A percentile compares a stretch with the other conserved stretches of the same genome.
Evolutionary conservation across 148 eudicot genomes (phyloP).

Genomic region (Chenopodium formosanum): DNA sequence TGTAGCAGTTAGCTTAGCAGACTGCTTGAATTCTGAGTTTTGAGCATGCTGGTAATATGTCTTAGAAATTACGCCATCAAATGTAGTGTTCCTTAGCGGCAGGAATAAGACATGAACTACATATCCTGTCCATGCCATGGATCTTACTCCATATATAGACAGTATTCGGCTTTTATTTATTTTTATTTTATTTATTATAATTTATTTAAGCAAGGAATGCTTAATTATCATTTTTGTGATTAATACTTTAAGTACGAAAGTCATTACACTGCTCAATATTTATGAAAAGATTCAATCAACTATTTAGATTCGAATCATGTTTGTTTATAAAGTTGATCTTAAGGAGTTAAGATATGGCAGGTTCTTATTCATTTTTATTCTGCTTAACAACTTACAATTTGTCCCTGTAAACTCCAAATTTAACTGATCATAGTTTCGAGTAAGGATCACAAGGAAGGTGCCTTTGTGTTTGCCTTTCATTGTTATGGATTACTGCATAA

Average conservation of each 20-base stretch:
- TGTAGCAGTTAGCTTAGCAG: not conserved
- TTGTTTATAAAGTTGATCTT: not conserved
- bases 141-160: not conserved
- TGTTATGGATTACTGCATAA: not conserved
- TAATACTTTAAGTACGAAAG: too few species aligned
- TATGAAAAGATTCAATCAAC: not conserved
- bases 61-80: not conserved
- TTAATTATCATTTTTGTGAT: too few species aligned
- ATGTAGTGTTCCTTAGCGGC: not conserved
- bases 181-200: too few species aligned
- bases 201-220: too few species aligned
- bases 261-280: too few species aligned
- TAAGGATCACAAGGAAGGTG: too few species aligned
- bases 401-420: not conserved
- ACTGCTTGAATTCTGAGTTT: not conserved
- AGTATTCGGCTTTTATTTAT: too few species aligned
- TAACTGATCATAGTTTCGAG: not conserved
- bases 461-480: not conserved
- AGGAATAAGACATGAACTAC: not conserved
- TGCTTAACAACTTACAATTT: not conserved
- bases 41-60: not conserved
- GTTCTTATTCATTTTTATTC: not conserved
- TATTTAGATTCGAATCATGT: not conserved
- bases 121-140: not conserved
- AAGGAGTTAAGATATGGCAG: not conserved